Base-by-base conservation (phyloP, 768 basidiomycete species). In the Lentinula sp. region DNA sequence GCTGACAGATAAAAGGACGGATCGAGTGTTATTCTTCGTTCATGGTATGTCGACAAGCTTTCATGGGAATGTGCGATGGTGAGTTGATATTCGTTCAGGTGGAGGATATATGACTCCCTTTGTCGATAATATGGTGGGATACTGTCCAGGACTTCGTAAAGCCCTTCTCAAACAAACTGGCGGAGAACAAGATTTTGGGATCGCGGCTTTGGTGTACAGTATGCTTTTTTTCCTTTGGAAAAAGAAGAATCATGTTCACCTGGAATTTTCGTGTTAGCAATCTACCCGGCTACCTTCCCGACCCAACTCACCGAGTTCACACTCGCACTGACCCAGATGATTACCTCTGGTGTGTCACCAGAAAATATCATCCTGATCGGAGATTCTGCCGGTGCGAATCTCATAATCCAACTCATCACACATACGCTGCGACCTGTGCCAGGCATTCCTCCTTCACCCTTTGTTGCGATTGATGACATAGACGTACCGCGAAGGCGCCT, bases 381-480 rank as follows among this genome's bases (percentile, higher is more conserved):
- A 5, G 75, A 76, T 61, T 76, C 75, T 1, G 74, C 75, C 1
- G 75, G 75, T n/a, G 75, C 62, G 15, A 69, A 70, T 43, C 65
- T 75, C 43, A 60, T 70, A 34, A 59, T 71, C 5, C 70, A 73
- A 61, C 39, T 73, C 40, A 63, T 76, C 59, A 69, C 66, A n/a
- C 74, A 76, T 50, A 64, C 71, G 15, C 63, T 76, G 1, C 73
- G 73, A 45, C 74, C 75, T 10, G 59, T 68, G 18, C 60, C 59
- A 5, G 64, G 56, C 49, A 64, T 75, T 13, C 68, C 70, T 18
- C 53, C 16, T 56, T 73, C 52, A 37, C 57, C 10, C 65, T 70
- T 28, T 54, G 2, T 16, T 54, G 35, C 13, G 4, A 56, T 40
- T 13, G 53, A 34, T 39, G 18, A 62, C 32, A 61, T 68, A 18